Conservation (phyloP, 208 protist genomes). For the Leishmania arabica region DNA sequence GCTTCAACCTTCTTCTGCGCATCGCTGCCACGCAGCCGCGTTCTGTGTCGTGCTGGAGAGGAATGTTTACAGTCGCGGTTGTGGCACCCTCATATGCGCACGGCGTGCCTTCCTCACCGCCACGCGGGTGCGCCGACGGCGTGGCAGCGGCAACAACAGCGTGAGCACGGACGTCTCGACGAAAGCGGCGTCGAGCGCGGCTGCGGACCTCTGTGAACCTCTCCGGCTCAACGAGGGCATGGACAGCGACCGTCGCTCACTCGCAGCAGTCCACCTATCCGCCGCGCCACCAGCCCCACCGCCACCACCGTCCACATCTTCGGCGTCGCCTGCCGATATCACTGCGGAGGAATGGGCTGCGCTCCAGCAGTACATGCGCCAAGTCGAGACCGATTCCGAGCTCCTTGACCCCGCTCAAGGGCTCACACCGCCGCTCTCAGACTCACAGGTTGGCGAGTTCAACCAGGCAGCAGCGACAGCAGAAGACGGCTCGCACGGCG, state of each 20-base stretch:
- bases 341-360: conserved; percentile 9
- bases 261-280: conserved; percentile 1
- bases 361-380: conserved; percentile 18
- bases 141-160: not conserved
- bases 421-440: not conserved
- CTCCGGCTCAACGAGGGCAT: not conserved
- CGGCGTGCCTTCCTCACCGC: not conserved
- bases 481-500: not conserved
- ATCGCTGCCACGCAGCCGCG: not conserved
- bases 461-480: not conserved
- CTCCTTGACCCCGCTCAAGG: conserved; percentile 10
- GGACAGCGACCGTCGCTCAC: not conserved
- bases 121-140: not conserved
- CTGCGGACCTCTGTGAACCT: not conserved
- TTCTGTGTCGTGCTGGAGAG: not conserved
- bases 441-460: not conserved
- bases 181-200: too few species aligned
- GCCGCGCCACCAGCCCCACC: not conserved
- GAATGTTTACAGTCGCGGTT: not conserved
- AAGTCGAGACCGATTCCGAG: conserved; percentile 10
- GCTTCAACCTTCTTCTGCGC: not conserved
- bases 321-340: not conserved
- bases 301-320: conserved; percentile 9
- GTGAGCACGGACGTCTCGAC: not conserved
- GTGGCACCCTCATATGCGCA: not conserved